A percentile compares a stretch with the other conserved stretches of the same genome.
Evolutionary conservation across 805 yeast genomes (phyloP).

Genomic region (Wickerhamomyces ciferrii): DNA sequence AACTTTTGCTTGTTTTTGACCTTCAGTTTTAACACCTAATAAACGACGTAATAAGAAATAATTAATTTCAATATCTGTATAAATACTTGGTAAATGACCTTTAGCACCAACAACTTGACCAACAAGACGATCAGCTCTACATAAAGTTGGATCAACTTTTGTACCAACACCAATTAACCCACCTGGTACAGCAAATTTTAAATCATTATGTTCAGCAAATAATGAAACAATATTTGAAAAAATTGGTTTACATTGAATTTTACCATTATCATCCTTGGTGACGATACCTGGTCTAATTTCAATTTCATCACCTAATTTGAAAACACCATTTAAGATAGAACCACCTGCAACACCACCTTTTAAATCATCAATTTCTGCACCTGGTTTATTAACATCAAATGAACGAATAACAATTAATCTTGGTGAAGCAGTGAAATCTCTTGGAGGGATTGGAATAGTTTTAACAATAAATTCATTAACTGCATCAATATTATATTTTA

Average conservation of each 20-base stretch:
- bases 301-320: slow-evolving; percentile 95
- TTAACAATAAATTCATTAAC: slow-evolving; percentile 95
- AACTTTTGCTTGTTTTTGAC: slow-evolving; percentile 94
- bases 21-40: slow-evolving; percentile 97
- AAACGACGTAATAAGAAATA: slow-evolving; percentile 94
- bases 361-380: slow-evolving; percentile 93
- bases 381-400: slow-evolving; percentile 98
- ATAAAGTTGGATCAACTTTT: slow-evolving; percentile 95
- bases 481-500: slow-evolving; percentile 97
- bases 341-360: slow-evolving; percentile 99
- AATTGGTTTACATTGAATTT: slow-evolving; percentile 93
- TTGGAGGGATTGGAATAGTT: slow-evolving; percentile 90
- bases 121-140: slow-evolving; percentile 98
- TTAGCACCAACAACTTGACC: slow-evolving; percentile 99
- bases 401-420: slow-evolving; percentile 96
- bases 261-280: slow-evolving; percentile 82
- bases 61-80: slow-evolving; percentile 96
- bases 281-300: slow-evolving; percentile 99
- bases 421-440: slow-evolving; percentile 93
- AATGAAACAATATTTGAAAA: slow-evolving; percentile 90
- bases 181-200: slow-evolving; percentile 99
- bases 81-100: slow-evolving; percentile 92
- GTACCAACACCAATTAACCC: slow-evolving; percentile 99
- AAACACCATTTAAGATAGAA: slow-evolving; percentile 93
- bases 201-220: slow-evolving; percentile 96